These are phyloP conservation scores for Fusarium nygamai DNA, from an alignment of 2,329 filamentous ascomycete genomes.

Conservation along the genomic window DNA sequence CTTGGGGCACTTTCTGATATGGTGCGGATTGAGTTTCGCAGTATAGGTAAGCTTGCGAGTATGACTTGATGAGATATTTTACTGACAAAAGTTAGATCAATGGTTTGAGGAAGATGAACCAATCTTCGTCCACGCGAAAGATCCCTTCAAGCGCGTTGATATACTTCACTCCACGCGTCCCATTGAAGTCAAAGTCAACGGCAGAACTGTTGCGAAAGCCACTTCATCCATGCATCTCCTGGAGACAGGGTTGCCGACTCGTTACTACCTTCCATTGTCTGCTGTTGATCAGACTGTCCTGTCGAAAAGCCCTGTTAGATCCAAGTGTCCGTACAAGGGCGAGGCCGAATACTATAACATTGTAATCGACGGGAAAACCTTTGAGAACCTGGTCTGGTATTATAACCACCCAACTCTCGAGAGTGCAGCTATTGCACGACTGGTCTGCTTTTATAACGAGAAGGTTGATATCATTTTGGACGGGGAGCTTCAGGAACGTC, in stretches of 20 bases:
- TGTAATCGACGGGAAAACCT: constrained; percentile 54
- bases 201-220: constrained; percentile 58
- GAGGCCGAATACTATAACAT: constrained; percentile 70
- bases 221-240: constrained; percentile 62
- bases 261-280: constrained; percentile 68
- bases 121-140: constrained; percentile 71
- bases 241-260: constrained; percentile 67
- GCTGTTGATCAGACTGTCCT: constrained; percentile 58
- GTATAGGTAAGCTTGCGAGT: constrained; percentile 44
- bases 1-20: constrained; percentile 47
- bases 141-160: constrained; percentile 73
- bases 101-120: constrained; percentile 66
- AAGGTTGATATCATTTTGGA: constrained; percentile 71
- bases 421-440: constrained; percentile 63
- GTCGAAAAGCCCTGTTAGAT: constrained; percentile 60
- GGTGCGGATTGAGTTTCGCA: constrained; percentile 49
- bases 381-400: constrained; percentile 69
- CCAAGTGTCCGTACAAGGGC: constrained; percentile 74
- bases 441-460: constrained; percentile 74
- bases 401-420: constrained; percentile 68
- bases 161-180: constrained; percentile 64
- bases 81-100: constrained; percentile 43
- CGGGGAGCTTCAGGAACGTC: constrained; percentile 52
- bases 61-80: rapidly evolving
- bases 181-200: constrained; percentile 60